These are phyloP conservation scores for Suhomyces tanzawaensis DNA, from an alignment of 805 yeast species.

Conservation along the genomic window DNA sequence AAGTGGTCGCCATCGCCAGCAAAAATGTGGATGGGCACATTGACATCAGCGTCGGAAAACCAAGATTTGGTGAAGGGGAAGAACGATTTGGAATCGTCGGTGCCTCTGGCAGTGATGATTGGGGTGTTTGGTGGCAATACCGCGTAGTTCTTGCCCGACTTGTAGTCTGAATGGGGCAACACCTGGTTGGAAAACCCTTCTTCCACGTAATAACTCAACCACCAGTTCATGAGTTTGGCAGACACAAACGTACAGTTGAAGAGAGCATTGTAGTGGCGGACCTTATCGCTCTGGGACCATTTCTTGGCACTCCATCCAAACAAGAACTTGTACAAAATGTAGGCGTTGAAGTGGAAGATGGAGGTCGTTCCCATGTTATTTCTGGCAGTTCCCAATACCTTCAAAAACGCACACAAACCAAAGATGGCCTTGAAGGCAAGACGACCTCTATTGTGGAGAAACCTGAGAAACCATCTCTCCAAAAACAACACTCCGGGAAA, in stretches of 20 bases:
- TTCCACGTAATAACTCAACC: slow-evolving; percentile 53
- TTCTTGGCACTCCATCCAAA: slow-evolving; percentile 83
- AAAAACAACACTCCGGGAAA: slow-evolving; percentile 79
- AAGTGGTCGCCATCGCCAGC: slow-evolving; percentile 72
- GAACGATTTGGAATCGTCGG: slow-evolving; percentile 47
- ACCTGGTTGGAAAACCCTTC: slow-evolving; percentile 42
- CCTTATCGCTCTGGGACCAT: slow-evolving; percentile 59
- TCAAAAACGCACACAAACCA: slow-evolving; percentile 78
- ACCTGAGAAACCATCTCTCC: slow-evolving; percentile 56
- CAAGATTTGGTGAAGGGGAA: slow-evolving; percentile 53
- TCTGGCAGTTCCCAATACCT: slow-evolving; percentile 65
- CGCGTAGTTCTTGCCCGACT: slow-evolving; percentile 24
- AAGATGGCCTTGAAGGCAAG: slow-evolving; percentile 50
- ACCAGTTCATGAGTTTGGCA: slow-evolving; percentile 85
- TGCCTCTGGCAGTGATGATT: slow-evolving; percentile 5
- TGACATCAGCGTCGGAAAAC: slow-evolving; percentile 39
- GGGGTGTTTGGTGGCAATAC: slow-evolving; percentile 2
- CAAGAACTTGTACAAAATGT: slow-evolving; percentile 79
- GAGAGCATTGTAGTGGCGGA: slow-evolving; percentile 72
- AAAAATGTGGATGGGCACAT: slow-evolving; percentile 62
- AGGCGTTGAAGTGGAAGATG: slow-evolving; percentile 63
- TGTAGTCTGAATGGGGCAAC: slow-evolving; percentile 30
- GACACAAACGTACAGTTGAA: slow-evolving; percentile 86
- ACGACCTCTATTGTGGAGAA: slow-evolving; percentile 54
- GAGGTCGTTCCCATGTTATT: slow-evolving; percentile 33